Evolutionary conservation across 495 filamentous ascomycete species (phyloP).

Genomic region (Aspergillus nanangensis): DNA sequence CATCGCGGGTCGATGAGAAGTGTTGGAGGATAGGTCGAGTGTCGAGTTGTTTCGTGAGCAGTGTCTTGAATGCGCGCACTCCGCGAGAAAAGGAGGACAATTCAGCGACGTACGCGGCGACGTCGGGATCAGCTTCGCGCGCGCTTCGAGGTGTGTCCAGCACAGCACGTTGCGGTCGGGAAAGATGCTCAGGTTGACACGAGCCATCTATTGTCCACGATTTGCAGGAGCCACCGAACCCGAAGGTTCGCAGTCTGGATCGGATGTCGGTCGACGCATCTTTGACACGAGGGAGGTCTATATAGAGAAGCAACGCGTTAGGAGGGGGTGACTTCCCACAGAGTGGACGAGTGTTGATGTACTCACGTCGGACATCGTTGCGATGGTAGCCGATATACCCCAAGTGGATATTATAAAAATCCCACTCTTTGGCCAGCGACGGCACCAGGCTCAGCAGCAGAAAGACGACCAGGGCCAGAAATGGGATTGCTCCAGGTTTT

Average conservation of each 20-base stretch:
- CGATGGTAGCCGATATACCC: conserved; percentile 25
- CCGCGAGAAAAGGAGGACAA: conserved; percentile 27
- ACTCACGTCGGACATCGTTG: conserved; percentile 27
- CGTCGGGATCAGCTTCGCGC: conserved; percentile 18
- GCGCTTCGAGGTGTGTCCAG: conserved; percentile 9
- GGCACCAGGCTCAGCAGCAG: conserved; percentile 34
- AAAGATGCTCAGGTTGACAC: conserved; percentile 6
- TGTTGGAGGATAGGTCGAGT: no score
- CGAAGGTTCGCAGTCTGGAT: conserved; percentile 10
- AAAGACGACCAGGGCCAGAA: conserved; percentile 34
- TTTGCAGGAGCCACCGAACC: conserved; percentile 7
- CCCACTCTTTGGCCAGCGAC: conserved; percentile 27
- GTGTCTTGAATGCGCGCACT: conserved; percentile 31
- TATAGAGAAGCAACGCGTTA: no score
- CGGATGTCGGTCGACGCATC: conserved; percentile 14
- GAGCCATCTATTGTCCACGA: conserved; percentile 13
- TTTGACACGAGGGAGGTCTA: conserved; percentile 10
- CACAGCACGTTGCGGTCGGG: conserved; percentile 7
- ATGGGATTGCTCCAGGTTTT: conserved; percentile 36
- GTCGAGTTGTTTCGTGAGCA: conserved; percentile 29
- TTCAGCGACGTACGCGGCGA: conserved; percentile 15
- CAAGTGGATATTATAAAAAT: conserved; percentile 25
- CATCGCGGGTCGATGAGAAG: no score
- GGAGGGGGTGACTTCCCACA: no score
- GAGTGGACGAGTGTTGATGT: not conserved